These are phyloP conservation scores for Coniochaeta hoffmannii DNA, from an alignment of 2,329 filamentous ascomycete genomes.

Conservation along the genomic window DNA sequence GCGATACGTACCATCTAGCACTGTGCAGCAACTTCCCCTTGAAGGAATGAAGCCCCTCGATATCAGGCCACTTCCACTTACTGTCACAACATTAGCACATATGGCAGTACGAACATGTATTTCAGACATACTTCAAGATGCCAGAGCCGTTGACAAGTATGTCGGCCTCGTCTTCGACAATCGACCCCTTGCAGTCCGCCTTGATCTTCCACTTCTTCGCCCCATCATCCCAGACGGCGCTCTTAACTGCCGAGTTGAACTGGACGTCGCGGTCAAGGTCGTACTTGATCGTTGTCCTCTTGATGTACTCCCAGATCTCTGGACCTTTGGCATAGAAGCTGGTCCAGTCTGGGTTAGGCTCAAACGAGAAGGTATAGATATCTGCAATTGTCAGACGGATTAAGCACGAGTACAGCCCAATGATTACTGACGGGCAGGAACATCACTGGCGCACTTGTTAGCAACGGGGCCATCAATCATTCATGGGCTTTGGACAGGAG, in stretches of 20 bases:
- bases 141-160: conserved; percentile 11
- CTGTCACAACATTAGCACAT: too few species aligned
- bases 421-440: too few species aligned
- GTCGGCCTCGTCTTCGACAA: conserved; percentile 8
- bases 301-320: conserved; percentile 19
- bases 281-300: conserved; percentile 21
- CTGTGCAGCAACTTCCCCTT: conserved; percentile 19
- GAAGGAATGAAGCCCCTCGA: conserved; percentile 25
- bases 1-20: conserved; percentile 17
- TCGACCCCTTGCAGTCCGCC: background rate
- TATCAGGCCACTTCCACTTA: conserved; percentile 16
- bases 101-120: too few species aligned
- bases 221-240: conserved; percentile 34
- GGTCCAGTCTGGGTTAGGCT: conserved; percentile 20
- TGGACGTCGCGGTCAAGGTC: conserved; percentile 32
- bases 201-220: conserved; percentile 27
- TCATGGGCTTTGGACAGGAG: too few species aligned
- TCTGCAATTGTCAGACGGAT: too few species aligned
- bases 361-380: background rate
- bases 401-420: too few species aligned
- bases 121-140: conserved; percentile 10
- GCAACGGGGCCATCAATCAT: too few species aligned
- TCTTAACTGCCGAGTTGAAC: conserved; percentile 31
- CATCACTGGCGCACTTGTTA: too few species aligned
- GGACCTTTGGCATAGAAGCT: conserved; percentile 17